Evolutionary conservation across 2,329 filamentous ascomycete species (phyloP).

Genomic region (Fusarium concolor): DNA sequence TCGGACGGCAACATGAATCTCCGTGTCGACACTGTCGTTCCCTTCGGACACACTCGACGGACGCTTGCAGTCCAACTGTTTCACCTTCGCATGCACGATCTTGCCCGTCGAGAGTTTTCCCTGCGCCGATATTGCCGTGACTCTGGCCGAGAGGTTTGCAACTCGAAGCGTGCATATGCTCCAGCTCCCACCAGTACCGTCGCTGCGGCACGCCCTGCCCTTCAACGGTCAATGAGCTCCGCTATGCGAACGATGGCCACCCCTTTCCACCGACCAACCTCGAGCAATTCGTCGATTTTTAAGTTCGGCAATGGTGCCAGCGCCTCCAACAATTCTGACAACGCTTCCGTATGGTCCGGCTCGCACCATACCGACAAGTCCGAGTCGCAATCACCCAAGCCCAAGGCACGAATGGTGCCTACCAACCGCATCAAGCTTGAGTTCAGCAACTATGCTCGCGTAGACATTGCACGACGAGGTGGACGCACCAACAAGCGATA

Average conservation of each 20-base stretch:
- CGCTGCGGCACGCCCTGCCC: slow-evolving; percentile 56
- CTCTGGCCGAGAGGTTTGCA: slow-evolving; percentile 93
- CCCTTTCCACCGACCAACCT: slow-evolving; percentile 49
- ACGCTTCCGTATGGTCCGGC: slow-evolving; percentile 43
- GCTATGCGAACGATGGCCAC: slow-evolving; percentile 60
- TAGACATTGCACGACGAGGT: slow-evolving; percentile 79
- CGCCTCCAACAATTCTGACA: slow-evolving; percentile 36
- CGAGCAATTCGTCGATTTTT: slow-evolving; percentile 40
- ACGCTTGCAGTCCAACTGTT: slow-evolving; percentile 82
- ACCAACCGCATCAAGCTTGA: slow-evolving; percentile 89
- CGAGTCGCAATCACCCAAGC: slow-evolving; percentile 44
- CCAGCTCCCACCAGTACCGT: slow-evolving; percentile 33
- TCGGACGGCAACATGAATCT: slow-evolving; percentile 97
- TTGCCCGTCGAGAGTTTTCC: slow-evolving; percentile 88
- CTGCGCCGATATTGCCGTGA: slow-evolving; percentile 91
- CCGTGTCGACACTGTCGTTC: slow-evolving; percentile 82
- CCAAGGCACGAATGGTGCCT: slow-evolving; percentile 59
- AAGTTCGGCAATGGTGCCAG: slow-evolving; percentile 33
- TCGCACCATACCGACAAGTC: slow-evolving; percentile 37
- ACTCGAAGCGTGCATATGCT: slow-evolving; percentile 76
- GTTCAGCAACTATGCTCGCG: slow-evolving; percentile 96
- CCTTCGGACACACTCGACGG: slow-evolving; percentile 66
- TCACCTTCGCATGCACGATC: slow-evolving; percentile 93
- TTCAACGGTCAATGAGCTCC: slow-evolving; percentile 59
- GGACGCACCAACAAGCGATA: slow-evolving; percentile 78